Conservation (phyloP, 1,139 yeast genomes). For the Nadsonia commutata region DNA sequence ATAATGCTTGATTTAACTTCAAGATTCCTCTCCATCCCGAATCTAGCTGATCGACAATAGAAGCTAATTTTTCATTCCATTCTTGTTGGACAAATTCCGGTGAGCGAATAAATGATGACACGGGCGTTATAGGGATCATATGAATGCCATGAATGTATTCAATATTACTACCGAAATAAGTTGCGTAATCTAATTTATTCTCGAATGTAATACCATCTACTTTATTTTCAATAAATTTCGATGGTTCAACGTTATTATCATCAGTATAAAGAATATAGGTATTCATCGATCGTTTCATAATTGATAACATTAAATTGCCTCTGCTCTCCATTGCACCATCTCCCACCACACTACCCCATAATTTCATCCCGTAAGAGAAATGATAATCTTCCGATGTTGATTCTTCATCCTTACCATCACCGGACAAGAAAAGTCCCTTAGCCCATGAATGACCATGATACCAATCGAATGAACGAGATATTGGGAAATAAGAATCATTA, state of each 20-base stretch:
- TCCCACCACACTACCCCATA: slow-evolving; percentile 56
- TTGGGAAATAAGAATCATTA: slow-evolving; percentile 49
- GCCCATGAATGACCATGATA: slow-evolving; percentile 75
- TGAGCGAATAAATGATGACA: slow-evolving; percentile 58
- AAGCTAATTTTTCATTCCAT: slow-evolving; percentile 43
- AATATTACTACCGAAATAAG: slow-evolving; percentile 56
- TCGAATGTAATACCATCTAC: slow-evolving; percentile 62
- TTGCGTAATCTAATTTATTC: slow-evolving; percentile 78
- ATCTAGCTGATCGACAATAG: slow-evolving; percentile 36
- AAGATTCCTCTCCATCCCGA: slow-evolving; percentile 83
- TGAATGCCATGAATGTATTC: slow-evolving; percentile 90
- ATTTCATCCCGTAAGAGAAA: slow-evolving; percentile 57
- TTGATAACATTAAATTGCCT: slow-evolving; percentile 54
- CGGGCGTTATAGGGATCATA: slow-evolving; percentile 76
- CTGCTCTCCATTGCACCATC: slow-evolving; percentile 50
- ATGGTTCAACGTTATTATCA: slow-evolving; percentile 44
- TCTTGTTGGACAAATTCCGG: slow-evolving; percentile 59
- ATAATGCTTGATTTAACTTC: slow-evolving; percentile 57
- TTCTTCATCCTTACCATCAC: slow-evolving; percentile 66
- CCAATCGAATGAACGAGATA: slow-evolving; percentile 62
- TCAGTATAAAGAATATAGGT: slow-evolving; percentile 40
- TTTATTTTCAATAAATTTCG: slow-evolving; percentile 37
- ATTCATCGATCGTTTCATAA: slow-evolving; percentile 46
- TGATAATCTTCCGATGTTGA: slow-evolving; percentile 59
- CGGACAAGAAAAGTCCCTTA: slow-evolving; percentile 47